Evolutionary conservation across 352 stramenopile genomes (phyloP), one percentile per base, ranked within the genome.

Genomic region (Phytophthora citrophthora): DNA sequence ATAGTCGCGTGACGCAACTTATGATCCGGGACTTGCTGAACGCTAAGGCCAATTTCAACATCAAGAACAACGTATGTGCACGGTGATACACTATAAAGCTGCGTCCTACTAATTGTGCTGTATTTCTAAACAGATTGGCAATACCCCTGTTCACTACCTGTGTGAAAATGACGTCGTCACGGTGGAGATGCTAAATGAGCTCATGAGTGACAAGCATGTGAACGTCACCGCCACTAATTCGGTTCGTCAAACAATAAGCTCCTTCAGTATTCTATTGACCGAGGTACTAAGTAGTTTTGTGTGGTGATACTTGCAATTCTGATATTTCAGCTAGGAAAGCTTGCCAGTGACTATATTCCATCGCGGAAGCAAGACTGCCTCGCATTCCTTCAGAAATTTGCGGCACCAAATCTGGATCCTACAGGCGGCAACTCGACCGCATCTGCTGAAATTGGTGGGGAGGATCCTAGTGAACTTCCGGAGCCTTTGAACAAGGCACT

Each of bases 161-260:
- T 94, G 86, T 60, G 81, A 92, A 51, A 94, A 92, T 61, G 75
- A 79, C 31, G 44, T 43, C 1, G 63, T 91, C 11, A 79, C 82
- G 5, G 66, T 90, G 9, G 75, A 76, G 10, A 86, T 91, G 48
- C 66, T 95, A 1, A 54, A 80, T 20, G 77, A 78, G 39, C 73
- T 95, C 43, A 78, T 93, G 61, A 63, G 40, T 32, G 74, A 76
- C 54, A 84, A 83, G 53, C 68, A 72, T 16, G 83, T 85, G 5
- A 90, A 95, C 47, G 53, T 86, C 36, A 91, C 83, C 16, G 70
- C 81, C 45, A 71, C 71, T 32, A 95, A 95, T 49, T 76, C 86
- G 46, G 81, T 90, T 66, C 27, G 74, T 66, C 12, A 9, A 34
- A 4, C 12, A 11, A 24, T 32, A 32, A 32, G 5, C 7, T 27